Conservation (phyloP, 768 basidiomycete genomes). For the Suillus subluteus region DNA sequence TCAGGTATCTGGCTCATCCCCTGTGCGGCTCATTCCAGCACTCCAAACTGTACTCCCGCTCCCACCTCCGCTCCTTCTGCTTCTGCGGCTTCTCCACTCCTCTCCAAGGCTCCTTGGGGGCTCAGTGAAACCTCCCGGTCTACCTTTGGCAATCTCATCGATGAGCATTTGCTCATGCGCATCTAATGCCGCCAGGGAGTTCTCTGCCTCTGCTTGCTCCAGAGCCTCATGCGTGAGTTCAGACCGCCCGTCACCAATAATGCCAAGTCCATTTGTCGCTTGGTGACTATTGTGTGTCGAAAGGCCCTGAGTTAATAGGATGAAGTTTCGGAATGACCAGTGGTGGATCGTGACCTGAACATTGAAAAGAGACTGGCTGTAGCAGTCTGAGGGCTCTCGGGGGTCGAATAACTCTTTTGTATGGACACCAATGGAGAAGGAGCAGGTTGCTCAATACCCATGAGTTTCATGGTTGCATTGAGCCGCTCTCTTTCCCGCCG, state of each 20-base stretch:
- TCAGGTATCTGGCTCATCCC: constrained; percentile 46
- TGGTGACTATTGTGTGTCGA: constrained; percentile 38
- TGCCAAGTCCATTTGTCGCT: constrained; percentile 34
- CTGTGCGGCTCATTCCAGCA: constrained; percentile 75
- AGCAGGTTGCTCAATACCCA: constrained; percentile 83
- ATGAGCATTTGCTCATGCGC: constrained; percentile 74
- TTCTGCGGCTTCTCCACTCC: constrained; percentile 60
- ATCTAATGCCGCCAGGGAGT: constrained; percentile 76
- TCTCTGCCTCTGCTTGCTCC: constrained; percentile 79
- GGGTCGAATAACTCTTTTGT: constrained; percentile 46
- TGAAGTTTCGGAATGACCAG: constrained; percentile 47
- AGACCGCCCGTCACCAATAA: constrained; percentile 31
- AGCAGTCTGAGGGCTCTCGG: constrained; percentile 31
- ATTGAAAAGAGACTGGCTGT: constrained; percentile 64
- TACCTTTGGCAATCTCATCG: constrained; percentile 77
- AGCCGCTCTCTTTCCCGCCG: constrained; percentile 84
- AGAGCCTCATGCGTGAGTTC: constrained; percentile 75
- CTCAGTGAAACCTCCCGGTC: constrained; percentile 78
- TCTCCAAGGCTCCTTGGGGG: constrained; percentile 46
- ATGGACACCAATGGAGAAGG: constrained; percentile 37
- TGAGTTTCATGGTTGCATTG: constrained; percentile 89
- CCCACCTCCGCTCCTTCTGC: constrained; percentile 55
- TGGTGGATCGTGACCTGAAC: constrained; percentile 59
- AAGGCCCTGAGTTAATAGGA: constrained; percentile 50
- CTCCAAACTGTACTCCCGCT: constrained; percentile 87